Evolutionary conservation across 768 basidiomycete species (phyloP), one percentile per base, ranked within the genome.

Genomic region (Pholiota molesta): DNA sequence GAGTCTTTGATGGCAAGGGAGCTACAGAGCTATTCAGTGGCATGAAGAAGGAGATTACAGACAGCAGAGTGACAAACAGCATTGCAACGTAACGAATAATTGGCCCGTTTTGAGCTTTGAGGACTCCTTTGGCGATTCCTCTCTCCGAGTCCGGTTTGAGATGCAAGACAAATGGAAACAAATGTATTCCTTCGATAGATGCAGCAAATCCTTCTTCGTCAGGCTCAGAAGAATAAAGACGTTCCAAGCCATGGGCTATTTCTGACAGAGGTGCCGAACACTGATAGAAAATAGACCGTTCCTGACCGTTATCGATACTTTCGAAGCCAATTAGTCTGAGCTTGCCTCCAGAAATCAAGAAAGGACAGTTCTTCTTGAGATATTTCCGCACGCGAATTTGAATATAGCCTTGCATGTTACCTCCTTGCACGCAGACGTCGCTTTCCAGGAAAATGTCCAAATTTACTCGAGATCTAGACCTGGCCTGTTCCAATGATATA

Each of bases 241-340:
- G 72, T 49, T 76, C 76, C 64, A 79, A 78, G 52, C 75, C 76
- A 45, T 79, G 79, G n/a, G 79, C 79, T 35, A 85, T 78, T 19
- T 77, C 74, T 5, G 85, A 77, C 14, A 93, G 75, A 26, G 78
- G 73, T 9, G 81, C 77, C 7, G 89, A 86, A 70, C 83, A 84
- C 66, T 94, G 92, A 71, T 91, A 96, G 74, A 97, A 97, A 13
- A 89, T 87, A 71, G 91, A 86, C 16, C 89, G 80, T n/a, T 83
- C 79, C 26, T 82, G 79, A 58, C 83, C 78, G 51, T 81, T 77
- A 0, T 83, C 77, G 45, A 86, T 80, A 45, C 85, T 87, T 76
- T 97, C 95, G 71, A 94, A 95, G 4, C 95, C 94, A 56, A 96
- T 82, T 21, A 95, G 80, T 61, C 94, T 81, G 33, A 96, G 73